Base-by-base conservation (phyloP, 306 rosid genomes). In the Crotalaria pallida region DNA sequence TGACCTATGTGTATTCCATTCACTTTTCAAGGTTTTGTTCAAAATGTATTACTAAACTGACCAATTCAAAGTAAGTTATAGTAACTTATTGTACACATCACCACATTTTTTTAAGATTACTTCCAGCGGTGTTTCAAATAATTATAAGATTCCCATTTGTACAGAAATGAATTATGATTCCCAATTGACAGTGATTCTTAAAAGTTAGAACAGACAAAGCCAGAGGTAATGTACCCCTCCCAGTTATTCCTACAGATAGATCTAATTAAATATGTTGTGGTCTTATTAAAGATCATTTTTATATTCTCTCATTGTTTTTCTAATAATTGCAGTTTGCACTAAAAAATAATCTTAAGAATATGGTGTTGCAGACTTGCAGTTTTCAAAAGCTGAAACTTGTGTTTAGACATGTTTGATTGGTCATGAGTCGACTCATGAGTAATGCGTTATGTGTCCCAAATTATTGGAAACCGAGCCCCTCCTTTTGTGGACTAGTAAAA, bases 351-450 rank as follows among this genome's bases (percentile, higher is more conserved):
- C 49, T 41, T 12, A 3, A 72, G 49, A 59, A 47, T 72, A 27
- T 41, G 50, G 10, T 15, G 47, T 70, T 77, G 8, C 4, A 43
- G 41, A 50, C 57, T 40, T 16, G 45, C 49, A 59, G 75, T 60
- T 73, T 40, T 68, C 67, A 47, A 19, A 43, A 18, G 67, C 23
- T 15, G 72, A 61, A 62, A 70, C 33, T 62, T 31, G 44, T 19
- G n/a, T 65, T 64, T 23, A 16, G 13, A 53, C 21, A 52, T 15
- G 59, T 44, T 53, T 63, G 47, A 48, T 48, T 56, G 57, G 57
- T 43, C 16, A 70, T 4, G 34, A 23, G 13, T 41, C 47, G 34
- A 23, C 18, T 41, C 47, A 41, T 41, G 47, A 11, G n/a, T 41
- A 12, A 12, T 41, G 47, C 47, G 6, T 3, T 12, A 41, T 41